These are phyloP conservation scores for Capsicum rhomboideum DNA, from an alignment of 257 asterid genomes.

Conservation along the genomic window DNA sequence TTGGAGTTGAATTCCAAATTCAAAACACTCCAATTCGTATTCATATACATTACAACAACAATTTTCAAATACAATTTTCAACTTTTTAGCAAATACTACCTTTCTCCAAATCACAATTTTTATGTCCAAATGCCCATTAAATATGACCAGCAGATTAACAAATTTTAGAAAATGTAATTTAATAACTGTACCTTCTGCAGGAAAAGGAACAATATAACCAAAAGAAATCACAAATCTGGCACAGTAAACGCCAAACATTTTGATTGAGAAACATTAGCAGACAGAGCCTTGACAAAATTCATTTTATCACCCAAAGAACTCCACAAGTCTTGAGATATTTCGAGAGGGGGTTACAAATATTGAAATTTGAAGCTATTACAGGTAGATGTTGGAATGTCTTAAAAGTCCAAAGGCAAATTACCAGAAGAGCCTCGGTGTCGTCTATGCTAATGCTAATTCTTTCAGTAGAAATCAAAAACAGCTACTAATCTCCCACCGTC, in stretches of 20 bases:
- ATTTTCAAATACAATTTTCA: too few relatives aligned
- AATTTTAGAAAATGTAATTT: neutral
- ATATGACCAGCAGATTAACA: neutral
- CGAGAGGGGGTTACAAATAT: neutral
- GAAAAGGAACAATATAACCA: neutral
- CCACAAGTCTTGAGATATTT: neutral
- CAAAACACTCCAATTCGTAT: too few relatives aligned
- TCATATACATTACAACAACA: too few relatives aligned
- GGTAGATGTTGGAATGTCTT: neutral
- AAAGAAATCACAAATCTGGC: neutral
- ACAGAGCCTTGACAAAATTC: neutral
- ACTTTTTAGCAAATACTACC: too few relatives aligned
- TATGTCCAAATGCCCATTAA: neutral
- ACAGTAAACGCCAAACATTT: neutral
- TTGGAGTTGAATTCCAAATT: too few relatives aligned
- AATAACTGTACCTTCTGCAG: neutral
- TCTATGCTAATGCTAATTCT: neutral
- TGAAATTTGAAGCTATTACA: neutral
- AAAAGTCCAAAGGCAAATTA: neutral
- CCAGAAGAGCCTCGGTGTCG: neutral
- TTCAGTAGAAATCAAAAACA: neutral
- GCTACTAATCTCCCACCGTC: neutral
- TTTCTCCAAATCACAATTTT: too few relatives aligned
- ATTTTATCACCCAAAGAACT: neutral
- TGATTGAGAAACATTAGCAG: neutral